Evolutionary conservation across 495 filamentous ascomycete species (phyloP), one percentile per base, ranked within the genome.

Genomic region (Durotheca rogersii): DNA sequence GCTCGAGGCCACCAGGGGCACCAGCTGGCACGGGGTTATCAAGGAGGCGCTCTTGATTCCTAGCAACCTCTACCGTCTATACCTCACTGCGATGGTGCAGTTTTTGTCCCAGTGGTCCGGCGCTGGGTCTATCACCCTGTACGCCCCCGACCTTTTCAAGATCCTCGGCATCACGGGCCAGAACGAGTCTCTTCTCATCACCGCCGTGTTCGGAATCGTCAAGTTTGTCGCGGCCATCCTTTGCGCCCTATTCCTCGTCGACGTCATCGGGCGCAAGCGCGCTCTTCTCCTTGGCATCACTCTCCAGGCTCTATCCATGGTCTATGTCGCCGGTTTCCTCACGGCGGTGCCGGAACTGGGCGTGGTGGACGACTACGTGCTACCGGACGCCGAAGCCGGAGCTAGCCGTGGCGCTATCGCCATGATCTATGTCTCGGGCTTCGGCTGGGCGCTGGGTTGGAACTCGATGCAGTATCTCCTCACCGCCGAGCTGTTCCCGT

Each of bases 391-490:
- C 7, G 42, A 71, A 27, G 41, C 70, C 53, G 36, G 44, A 0
- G 68, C 72, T 4, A 78, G 78, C 36, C 66, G 71, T 34, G 82
- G 74, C 25, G 83, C 79, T 11, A 78, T 87, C 47, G 80, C 77
- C 19, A 81, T 83, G 78, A 84, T 88, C 41, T 88, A 82, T 52
- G 27, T 88, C 32, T 82, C 77, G 0, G 83, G 82, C 2, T 65
- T 79, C 11, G 83, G 85, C 1, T 89, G 86, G 85, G 84, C 85
- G 0, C 69, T 88, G 0, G 85, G 86, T 38, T 89, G 85, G 83
- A 88, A 87, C 60, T 77, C 73, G 3, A 86, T 88, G 72, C 86
- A 87, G 57, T 90, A 88, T 49, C 75, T 90, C 1, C 73, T 89
- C 37, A 87, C 84, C 16, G 81, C 84, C 0, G 87, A 90, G 60